Base-by-base conservation (phyloP, 75 land plant species). In the Chamaecyparis obtusa region DNA sequence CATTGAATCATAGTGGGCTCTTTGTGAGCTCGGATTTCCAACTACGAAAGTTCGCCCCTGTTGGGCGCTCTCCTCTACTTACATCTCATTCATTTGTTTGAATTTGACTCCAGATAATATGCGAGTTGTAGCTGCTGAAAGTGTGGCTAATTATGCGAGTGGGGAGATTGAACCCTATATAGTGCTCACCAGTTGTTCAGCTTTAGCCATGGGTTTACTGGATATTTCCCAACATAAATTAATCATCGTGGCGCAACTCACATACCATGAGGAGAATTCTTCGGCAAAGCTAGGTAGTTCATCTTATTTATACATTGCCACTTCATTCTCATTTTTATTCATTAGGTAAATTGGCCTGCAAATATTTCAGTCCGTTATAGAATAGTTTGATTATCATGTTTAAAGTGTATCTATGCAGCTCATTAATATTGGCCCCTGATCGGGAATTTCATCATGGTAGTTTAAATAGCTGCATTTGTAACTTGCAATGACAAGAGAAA, bases 171-270 rank as follows among this genome's bases (percentile, higher is more conserved):
- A 46, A 32, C 49, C 51, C 32, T 81, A 46, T 81, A 11, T 81
- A 16, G 46, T 81, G 83, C 32, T 81, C 30, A 48, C 5, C 51
- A 46, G 41, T 41, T 46, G 46, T 81, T 81, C 51, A n/a, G 30
- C 83, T 81, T 43, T 81, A 81, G 48, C 83, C 30, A 81, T 81
- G 39, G 83, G 51, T 81, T 13, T 81, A 10, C 48, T 81, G 1
- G 83, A 81, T 81, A 43, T 81, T 11, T n/a, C 30, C 16, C 15
- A 46, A 46, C 27, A 81, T 10, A 46, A 46, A 11, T 81, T 81
- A 27, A 9, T 51, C 7, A 81, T 44, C 27, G 49, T 81, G 21
- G 51, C 83, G 14, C 49, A 43, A 27, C 13, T 81, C 32, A 46
- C 32, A 43, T n/a, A 27, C 48, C 44, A 81, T n/a, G 13, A 27